Evolutionary conservation across 352 stramenopile genomes (phyloP).

Genomic region (Blastocystis sp.): DNA sequence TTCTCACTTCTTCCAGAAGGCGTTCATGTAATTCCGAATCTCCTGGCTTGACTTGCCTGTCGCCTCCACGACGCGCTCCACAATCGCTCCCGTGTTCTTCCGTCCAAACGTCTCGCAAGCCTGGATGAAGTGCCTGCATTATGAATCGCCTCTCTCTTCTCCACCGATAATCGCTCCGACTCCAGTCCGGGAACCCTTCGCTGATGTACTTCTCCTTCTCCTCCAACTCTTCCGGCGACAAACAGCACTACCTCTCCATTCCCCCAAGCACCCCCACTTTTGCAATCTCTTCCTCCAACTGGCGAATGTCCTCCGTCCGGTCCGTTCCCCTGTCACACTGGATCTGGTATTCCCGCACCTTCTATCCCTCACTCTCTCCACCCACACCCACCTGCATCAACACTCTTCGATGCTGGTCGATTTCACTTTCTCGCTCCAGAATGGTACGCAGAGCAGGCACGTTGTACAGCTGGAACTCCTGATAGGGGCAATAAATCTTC

Average conservation of each 20-base stretch:
- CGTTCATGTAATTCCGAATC: not conserved
- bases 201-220: slow-evolving; percentile 15
- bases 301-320: not conserved
- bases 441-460: not conserved
- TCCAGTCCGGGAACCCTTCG: slow-evolving; percentile 57
- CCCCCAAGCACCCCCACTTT: not conserved
- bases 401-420: not conserved
- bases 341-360: not conserved
- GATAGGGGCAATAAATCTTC: slow-evolving; percentile 39
- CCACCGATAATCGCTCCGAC: slow-evolving; percentile 20
- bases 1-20: slow-evolving; percentile 40
- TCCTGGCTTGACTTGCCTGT: slow-evolving; percentile 24
- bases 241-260: not conserved
- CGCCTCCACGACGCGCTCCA: not conserved
- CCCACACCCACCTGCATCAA: not conserved
- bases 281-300: not conserved
- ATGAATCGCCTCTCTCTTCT: slow-evolving; percentile 1
- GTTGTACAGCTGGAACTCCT: slow-evolving; percentile 40
- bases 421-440: slow-evolving; percentile 14
- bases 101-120: slow-evolving; percentile 49
- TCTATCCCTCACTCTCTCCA: not conserved
- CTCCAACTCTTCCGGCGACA: slow-evolving; percentile 19
- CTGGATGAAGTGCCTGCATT: not conserved
- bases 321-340: not conserved
- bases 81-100: not conserved